Evolutionary conservation across 208 protist species (phyloP).

Genomic region (Trypanosoma caninum): DNA sequence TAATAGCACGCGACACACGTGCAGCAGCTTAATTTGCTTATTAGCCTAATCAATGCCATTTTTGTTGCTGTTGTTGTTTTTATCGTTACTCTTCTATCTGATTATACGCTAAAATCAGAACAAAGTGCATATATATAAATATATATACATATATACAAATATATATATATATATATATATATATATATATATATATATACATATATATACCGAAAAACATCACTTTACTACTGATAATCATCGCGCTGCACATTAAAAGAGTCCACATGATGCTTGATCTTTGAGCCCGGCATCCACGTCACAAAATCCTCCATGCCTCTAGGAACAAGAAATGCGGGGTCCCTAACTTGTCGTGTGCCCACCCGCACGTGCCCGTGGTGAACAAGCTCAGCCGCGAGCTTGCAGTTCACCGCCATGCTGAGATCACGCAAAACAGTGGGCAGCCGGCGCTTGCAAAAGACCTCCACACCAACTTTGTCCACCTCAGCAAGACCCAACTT

Average conservation of each 20-base stretch:
- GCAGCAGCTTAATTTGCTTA: too few species aligned
- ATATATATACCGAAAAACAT: too few species aligned
- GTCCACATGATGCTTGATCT: constrained; percentile 87
- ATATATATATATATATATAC: too few species aligned
- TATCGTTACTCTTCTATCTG: too few species aligned
- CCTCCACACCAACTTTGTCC: constrained; percentile 88
- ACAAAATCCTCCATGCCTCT: constrained; percentile 81
- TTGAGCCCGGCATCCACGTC: constrained; percentile 88
- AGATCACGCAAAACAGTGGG: constrained; percentile 85
- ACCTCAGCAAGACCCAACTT: constrained; percentile 80
- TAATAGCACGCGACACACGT: too few species aligned
- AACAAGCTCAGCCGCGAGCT: constrained; percentile 74
- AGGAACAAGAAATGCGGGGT: constrained; percentile 88
- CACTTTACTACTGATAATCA: constrained; percentile 80
- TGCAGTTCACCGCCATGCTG: constrained; percentile 88
- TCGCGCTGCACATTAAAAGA: constrained; percentile 84
- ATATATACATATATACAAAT: too few species aligned
- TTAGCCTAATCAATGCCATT: too few species aligned
- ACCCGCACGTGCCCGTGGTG: constrained; percentile 90
- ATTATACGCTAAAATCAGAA: too few species aligned
- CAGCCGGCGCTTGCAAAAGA: constrained; percentile 86
- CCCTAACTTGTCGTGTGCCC: constrained; percentile 81
- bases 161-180: too few species aligned
- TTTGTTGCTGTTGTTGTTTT: too few species aligned
- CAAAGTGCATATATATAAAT: too few species aligned